Base-by-base conservation (phyloP, 352 stramenopile species). In the Globisporangium camurandrum region DNA sequence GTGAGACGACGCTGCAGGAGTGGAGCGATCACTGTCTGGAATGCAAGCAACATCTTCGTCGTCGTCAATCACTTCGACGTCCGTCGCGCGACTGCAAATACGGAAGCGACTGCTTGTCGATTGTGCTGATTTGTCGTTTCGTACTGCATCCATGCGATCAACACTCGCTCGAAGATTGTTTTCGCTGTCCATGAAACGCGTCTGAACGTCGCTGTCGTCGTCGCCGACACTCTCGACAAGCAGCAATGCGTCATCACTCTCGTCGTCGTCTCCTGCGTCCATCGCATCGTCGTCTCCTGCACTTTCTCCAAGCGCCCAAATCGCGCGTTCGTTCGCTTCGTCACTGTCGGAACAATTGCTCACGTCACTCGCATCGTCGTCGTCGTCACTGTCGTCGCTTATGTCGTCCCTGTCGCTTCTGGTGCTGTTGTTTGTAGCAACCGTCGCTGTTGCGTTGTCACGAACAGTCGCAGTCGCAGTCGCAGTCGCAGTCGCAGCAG, bases 311-410 rank as follows among this genome's bases (percentile, higher is more conserved):
- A 87, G 62, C 14, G 64, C 66, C 45, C 81, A 60, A 38, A 84
- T 87, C 17, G 65, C 60, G 12, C 67, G 61, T 49, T 87, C 75
- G 20, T 83, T 66, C 0, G 58, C 69, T 7, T 75, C 71, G 33
- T 88, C 73, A 23, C 59, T 74, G 28, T 86, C 73, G 0, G 73
- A 88, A 44, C 72, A 83, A 43, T 88, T 86, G 40, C 73, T 86
- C 30, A 86, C 75, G 1, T 90, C 78, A 26, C 74, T 88, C 2
- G 54, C 61, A 45, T 79, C 64, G 39, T 58, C 65, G n/a, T 61
- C 64, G 36, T 41, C 36, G 17, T n/a, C n/a, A n/a, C 54, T 69
- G 0, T 61, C 43, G 6, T 10, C 33, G 14, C 26, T 38, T 22
- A 56, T 42, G 4, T 11, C 6, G 24, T n/a, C 24, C 9, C 12